Percentiles rank a stretch among this genome's conserved stretches.
phyloP scores from a whole-genome alignment of 2,329 filamentous ascomycete species.

The Dactylonectria macrodidyma region DNA sequence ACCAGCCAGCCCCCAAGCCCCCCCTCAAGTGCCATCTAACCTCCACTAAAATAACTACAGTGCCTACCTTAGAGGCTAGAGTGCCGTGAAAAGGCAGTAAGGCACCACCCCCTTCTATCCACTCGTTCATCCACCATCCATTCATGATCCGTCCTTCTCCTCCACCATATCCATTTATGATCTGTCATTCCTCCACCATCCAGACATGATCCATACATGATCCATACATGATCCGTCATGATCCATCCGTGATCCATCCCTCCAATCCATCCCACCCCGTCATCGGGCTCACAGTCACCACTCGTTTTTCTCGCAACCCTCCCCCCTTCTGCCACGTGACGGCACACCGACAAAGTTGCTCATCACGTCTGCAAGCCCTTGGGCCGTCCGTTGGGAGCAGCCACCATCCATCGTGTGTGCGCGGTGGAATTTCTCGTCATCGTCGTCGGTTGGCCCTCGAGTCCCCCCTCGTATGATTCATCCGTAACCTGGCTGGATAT shows the following conservation, averaged over 20 bases:
- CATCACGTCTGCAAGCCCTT: conserved; percentile 25
- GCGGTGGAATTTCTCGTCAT: conserved; percentile 31
- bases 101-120: too few relatives aligned
- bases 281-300: conserved; percentile 22
- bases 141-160: neutral
- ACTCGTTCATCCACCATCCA: neutral
- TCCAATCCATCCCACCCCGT: conserved; percentile 18
- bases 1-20: neutral
- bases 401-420: conserved; percentile 34
- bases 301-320: conserved; percentile 13
- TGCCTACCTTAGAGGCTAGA: too few relatives aligned
- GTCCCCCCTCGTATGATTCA: conserved; percentile 39
- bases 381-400: conserved; percentile 22
- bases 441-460: conserved; percentile 6
- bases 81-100: too few relatives aligned
- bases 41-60: neutral
- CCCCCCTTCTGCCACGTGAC: conserved; percentile 44
- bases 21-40: neutral
- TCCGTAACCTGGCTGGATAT: conserved; percentile 37
- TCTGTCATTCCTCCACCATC: neutral
- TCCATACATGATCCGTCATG: conserved; percentile 7
- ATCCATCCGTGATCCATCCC: conserved; percentile 20
- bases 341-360: conserved; percentile 45
- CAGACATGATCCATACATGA: conserved; percentile 2
- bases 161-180: neutral